phyloP scores from a whole-genome alignment of 1,139 yeast species.

The Candida mesenterica region DNA sequence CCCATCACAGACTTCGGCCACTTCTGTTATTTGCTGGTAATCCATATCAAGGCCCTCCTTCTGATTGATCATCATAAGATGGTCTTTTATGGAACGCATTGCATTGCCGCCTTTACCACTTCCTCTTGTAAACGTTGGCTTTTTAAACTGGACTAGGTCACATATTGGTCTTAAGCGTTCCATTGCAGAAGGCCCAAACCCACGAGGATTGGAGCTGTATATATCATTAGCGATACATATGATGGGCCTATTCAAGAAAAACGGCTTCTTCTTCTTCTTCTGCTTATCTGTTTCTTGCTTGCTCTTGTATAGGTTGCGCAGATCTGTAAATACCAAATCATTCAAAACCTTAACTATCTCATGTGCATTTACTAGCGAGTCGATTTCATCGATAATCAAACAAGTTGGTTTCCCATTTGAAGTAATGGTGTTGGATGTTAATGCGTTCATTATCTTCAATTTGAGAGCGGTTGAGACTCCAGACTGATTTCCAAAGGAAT shows the following conservation, averaged over 20 bases:
- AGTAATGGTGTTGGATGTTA: slow-evolving; percentile 62
- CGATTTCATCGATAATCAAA: slow-evolving; percentile 84
- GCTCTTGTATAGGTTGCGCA: slow-evolving; percentile 40
- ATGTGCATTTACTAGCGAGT: slow-evolving; percentile 72
- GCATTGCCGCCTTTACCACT: slow-evolving; percentile 35
- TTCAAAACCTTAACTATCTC: slow-evolving; percentile 73
- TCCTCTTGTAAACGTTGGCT: slow-evolving; percentile 49
- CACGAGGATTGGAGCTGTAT: slow-evolving; percentile 48
- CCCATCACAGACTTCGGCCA: slow-evolving; percentile 73
- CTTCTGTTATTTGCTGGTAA: slow-evolving; percentile 40
- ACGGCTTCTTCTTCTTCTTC: slow-evolving; percentile 28
- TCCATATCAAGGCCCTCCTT: slow-evolving; percentile 34
- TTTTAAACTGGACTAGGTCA: slow-evolving; percentile 66
- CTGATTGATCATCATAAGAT: slow-evolving; percentile 31
- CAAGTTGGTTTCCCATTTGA: slow-evolving; percentile 67
- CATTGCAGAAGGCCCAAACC: slow-evolving; percentile 42
- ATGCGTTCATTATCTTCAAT: slow-evolving; percentile 63
- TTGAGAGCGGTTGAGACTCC: slow-evolving; percentile 32
- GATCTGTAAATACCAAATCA: slow-evolving; percentile 62
- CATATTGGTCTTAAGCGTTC: slow-evolving; percentile 71
- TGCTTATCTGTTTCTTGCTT: slow-evolving; percentile 19
- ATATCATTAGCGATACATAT: slow-evolving; percentile 91
- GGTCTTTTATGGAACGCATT: slow-evolving; percentile 40
- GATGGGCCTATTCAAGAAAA: slow-evolving; percentile 71
- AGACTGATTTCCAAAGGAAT: slow-evolving; percentile 19